Evolutionary conservation across 2,329 filamentous ascomycete species (phyloP), one percentile per base, ranked within the genome.

Genomic region (Botryotinia calthae): DNA sequence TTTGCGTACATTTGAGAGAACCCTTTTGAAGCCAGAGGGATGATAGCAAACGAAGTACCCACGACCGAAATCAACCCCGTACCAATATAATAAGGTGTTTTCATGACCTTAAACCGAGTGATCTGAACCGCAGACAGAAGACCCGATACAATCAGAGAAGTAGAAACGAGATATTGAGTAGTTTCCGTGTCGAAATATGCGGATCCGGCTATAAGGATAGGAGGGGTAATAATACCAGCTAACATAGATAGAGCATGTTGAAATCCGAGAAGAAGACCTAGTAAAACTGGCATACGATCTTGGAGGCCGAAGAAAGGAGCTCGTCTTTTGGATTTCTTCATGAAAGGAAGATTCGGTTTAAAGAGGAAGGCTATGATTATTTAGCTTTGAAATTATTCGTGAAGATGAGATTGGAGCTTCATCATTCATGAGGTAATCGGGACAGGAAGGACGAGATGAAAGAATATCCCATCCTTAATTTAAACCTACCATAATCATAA

Each of bases 221-320:
- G 92, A 51, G 93, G 93, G 2, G 92, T 92, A 74, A 96, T 94
- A 51, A 76, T 69, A 61, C 76, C 75, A 31, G 89, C 90, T 74
- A 92, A 82, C 92, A 96, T 95, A 72, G 92, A 89, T 59, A 96
- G 84, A 1, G 77, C 86, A 81, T 96, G 93, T 78, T 96, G 93
- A 70, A 96, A 88, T 28, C 93, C 93, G 2, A 96, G 87, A 1
- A 96, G 84, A 4, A 95, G 80, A 16, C 90, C 91, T 28, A 96
- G 84, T 12, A 95, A 79, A 14, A 95, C 87, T 6, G 93, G 93
- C 87, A 96, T 93, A 72, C 84, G 84, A 81, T 95, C 92, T 77
- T 95, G 87, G 56, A 95, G 88, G n/a, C 93, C 93, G 79, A 95
- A 96, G 82, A 97, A 96, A 0, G 93, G 93, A 46, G 91, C 89